Percentiles rank a stretch among this genome's conserved stretches.
Evolutionary conservation across 306 rosid species (phyloP).

Genomic region (Carpinus viminea): DNA sequence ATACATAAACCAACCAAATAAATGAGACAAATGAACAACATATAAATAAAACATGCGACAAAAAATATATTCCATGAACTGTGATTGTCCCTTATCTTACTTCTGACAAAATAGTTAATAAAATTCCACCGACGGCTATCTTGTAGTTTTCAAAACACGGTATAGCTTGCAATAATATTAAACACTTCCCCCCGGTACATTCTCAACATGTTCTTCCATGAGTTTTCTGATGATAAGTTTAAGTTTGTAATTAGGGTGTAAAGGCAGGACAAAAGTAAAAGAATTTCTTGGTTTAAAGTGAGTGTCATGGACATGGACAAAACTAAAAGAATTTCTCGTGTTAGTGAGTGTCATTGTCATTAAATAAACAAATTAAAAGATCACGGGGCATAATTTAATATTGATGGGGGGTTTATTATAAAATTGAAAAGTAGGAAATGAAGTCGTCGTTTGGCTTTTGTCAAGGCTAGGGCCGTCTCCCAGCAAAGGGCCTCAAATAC

Average conservation of each 20-base stretch:
- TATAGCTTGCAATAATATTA: not conserved
- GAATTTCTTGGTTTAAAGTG: slow-evolving; percentile 48
- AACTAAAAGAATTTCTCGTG: slow-evolving; percentile 40
- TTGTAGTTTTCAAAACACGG: slow-evolving; percentile 20
- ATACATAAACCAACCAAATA: slow-evolving; percentile 21
- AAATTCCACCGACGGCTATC: slow-evolving; percentile 35
- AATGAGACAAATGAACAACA: slow-evolving; percentile 23
- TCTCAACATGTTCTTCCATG: not conserved
- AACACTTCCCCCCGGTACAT: not conserved
- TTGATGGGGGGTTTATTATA: slow-evolving; percentile 29
- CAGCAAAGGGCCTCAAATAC: slow-evolving; percentile 37
- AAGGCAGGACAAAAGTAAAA: slow-evolving; percentile 30
- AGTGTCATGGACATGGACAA: slow-evolving; percentile 67
- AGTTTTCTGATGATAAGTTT: not conserved
- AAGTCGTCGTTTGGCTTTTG: slow-evolving; percentile 81
- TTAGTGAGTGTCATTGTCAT: slow-evolving; percentile 72
- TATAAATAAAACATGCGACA: not conserved
- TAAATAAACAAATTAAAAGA: slow-evolving; percentile 28
- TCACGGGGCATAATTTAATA: slow-evolving; percentile 24
- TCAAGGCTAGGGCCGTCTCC: slow-evolving; percentile 36
- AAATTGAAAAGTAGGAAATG: slow-evolving; percentile 21
- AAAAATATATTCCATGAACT: slow-evolving; percentile 2
- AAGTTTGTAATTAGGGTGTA: slow-evolving; percentile 17
- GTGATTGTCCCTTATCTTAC: slow-evolving; percentile 11
- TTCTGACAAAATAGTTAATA: not conserved